A percentile compares a stretch with the other conserved stretches of the same genome.
Conservation (phyloP, 331 rosid species). For the Acacia pycnantha region DNA sequence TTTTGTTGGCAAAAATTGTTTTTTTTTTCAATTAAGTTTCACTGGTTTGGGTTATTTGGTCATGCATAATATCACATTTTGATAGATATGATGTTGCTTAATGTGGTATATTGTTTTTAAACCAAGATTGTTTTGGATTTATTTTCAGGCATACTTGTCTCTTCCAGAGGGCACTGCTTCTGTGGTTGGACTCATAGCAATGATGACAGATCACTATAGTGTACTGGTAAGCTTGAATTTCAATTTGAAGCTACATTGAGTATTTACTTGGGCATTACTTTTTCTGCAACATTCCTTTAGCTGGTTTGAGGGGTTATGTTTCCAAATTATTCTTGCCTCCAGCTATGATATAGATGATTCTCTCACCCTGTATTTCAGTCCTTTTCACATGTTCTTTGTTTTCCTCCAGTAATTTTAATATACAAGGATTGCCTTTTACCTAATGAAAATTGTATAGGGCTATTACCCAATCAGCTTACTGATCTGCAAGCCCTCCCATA, state of each 20-base stretch:
- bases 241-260: conserved; percentile 21
- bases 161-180: conserved; percentile 99
- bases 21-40: conserved; percentile 5
- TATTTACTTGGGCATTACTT: conserved; percentile 2
- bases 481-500: conserved; percentile 9
- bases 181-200: conserved; percentile 86
- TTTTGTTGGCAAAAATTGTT: not conserved
- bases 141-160: conserved; percentile 88
- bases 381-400: conserved; percentile 1
- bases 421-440: not conserved
- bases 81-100: conserved; percentile 24
- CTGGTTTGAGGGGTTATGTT: not conserved
- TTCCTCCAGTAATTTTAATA: not conserved
- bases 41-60: conserved; percentile 12
- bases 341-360: conserved; percentile 17
- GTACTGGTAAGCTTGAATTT: conserved; percentile 63
- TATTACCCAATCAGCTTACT: conserved; percentile 3
- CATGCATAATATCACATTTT: conserved; percentile 13
- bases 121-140: conserved; percentile 30
- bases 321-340: conserved; percentile 1
- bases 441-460: not conserved
- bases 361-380: conserved; percentile 7
- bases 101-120: conserved; percentile 21
- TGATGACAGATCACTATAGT: conserved; percentile 93
- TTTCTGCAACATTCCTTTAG: conserved; percentile 25